Evolutionary conservation across 2,329 filamentous ascomycete species (phyloP), one percentile per base, ranked within the genome.

Genomic region (Colletotrichum falcatum): DNA sequence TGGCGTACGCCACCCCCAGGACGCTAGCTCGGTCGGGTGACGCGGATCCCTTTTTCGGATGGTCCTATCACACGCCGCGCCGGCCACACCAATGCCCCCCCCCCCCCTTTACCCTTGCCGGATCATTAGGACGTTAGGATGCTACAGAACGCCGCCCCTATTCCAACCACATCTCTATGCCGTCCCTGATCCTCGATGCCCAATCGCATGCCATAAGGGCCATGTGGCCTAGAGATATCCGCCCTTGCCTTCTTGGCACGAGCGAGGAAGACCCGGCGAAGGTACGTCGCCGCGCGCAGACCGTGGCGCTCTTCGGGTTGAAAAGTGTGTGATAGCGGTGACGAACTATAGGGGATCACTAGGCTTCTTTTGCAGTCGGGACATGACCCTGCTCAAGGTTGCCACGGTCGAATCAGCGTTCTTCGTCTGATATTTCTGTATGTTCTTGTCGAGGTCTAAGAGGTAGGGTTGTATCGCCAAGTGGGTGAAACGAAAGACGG

Each of bases 11-110:
- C 53, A 33, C 33, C 35, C 30, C n/a, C 44, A 7, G 20, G 30
- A 42, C 37, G 26, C 14, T 35, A 54, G 61, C 61, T 64, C 61
- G 53, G 65, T 68, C 66, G 66, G 66, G 61, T 69, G 66, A 69
- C 66, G 37, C 59, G 61, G 61, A 30, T 51, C 54, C 42, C 48
- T 28, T 28, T 28, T 33, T 60, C 54, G 66, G 61, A 53, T 28
- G 66, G 42, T 56, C 58, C 59, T 55, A 67, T 67, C 30, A 51
- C 12, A 18, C 53, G 44, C 35, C 53, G 44, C 28, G 53, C 53
- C 53, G 44, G 61, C 42, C 65, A 56, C 61, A 65, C 53, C 60
- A 54, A 61, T 46, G 30, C 7, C 3, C 30, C 30, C 7, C 3
- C 4, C 30, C 20, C n/a, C 49, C 49, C 65, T 39, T 23, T 61